Evolutionary conservation across 75 land plant genomes (phyloP).

Genomic region (Pseudotsuga menziesii): DNA sequence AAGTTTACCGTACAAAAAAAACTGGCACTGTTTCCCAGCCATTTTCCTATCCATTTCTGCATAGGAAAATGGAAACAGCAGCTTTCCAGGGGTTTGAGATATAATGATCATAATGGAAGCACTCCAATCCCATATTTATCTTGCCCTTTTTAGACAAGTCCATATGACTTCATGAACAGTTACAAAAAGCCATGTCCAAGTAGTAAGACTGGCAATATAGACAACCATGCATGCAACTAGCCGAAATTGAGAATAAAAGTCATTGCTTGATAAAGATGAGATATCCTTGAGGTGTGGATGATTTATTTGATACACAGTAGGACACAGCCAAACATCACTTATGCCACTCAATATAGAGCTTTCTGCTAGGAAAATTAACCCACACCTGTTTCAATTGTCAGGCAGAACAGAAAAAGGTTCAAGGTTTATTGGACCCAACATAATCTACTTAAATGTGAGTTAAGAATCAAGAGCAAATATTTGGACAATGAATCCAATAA

Average conservation of each 20-base stretch:
- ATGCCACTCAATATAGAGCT: background rate
- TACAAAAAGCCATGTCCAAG: background rate
- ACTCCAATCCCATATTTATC: no score
- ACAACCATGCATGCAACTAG: background rate
- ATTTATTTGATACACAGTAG: background rate
- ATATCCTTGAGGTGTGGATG: background rate
- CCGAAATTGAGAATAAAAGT: no score
- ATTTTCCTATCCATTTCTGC: no score
- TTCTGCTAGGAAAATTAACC: background rate
- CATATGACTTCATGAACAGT: background rate
- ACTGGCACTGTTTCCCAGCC: no score
- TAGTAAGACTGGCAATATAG: background rate
- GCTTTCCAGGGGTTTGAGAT: no score
- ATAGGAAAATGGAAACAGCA: no score
- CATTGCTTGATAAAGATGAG: background rate
- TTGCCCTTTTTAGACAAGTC: no score
- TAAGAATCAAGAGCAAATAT: background rate
- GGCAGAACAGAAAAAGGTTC: background rate
- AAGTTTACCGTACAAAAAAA: no score
- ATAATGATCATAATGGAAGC: no score
- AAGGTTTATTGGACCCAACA: background rate
- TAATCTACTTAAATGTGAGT: background rate
- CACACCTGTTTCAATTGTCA: background rate
- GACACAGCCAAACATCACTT: background rate
- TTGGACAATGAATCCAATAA: conserved; percentile 5